Base-by-base conservation (phyloP, 192 early-diverging fungal species). In the Coemansia sp. region DNA sequence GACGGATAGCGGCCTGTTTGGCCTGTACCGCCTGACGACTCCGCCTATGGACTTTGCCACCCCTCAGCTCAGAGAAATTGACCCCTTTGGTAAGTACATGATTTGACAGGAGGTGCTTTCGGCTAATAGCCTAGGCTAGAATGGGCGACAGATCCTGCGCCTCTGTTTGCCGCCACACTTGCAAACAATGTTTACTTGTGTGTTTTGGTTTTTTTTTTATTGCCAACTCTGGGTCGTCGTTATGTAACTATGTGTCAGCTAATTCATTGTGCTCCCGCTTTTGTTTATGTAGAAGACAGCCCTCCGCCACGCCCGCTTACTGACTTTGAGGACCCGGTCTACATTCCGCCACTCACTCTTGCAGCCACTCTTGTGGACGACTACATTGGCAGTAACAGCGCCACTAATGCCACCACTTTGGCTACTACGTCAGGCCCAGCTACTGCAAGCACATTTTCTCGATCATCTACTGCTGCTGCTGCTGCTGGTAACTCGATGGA, bases 271-370 rank as follows among this genome's bases (percentile, higher is more conserved):
- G 20, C 17, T 32, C 32, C 17, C 19, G 5, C 11, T 31, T 4
- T 60, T 20, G 38, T 12, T 14, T 20, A 64, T 64, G 59, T 75
- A 75, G 78, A 75, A 41, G 73, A 75, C 73, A 82, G 79, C 35
- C 79, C 79, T 38, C 79, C 74, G 15, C 63, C 63, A 27, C 79
- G 73, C 22, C 67, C 73, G 25, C 64, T 82, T 60, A 64, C 79
- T 1, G 35, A 63, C 63, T 82, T 76, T 60, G 79, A 82, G 29
- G 79, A 82, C 41, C 79, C 79, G 6, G 62, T 70, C 46, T 82
- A 82, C 74, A 76, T 82, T 11, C 79, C 79, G 20, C 79, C 79
- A 19, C 79, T 76, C n/a, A 82, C 79, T 17, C 65, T 82, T 32
- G 69, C 74, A 10, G 67, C 70, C 45, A 76, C 79, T 15, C 70